These are phyloP conservation scores for Tylopilus orsonianus DNA, from an alignment of 1,284 basidiomycete genomes.

Conservation along the genomic window DNA sequence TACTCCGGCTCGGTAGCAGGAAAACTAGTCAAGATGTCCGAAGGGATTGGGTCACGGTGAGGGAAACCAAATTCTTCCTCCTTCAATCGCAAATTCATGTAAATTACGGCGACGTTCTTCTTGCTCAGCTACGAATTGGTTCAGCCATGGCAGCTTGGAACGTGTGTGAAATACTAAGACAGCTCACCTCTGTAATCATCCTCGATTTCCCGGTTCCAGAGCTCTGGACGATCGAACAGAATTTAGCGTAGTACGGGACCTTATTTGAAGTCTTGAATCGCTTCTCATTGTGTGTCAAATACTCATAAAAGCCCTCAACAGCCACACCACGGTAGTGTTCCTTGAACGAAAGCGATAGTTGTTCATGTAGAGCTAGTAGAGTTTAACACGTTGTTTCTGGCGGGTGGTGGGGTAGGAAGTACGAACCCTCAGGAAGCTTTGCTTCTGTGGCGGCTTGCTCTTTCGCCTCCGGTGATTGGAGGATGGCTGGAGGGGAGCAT, in stretches of 20 bases:
- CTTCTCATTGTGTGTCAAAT: slow-evolving; percentile 13
- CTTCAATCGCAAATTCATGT: slow-evolving; percentile 18
- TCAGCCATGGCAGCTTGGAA: background rate
- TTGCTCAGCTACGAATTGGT: slow-evolving; percentile 6
- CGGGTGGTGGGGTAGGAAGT: background rate
- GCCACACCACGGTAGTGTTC: slow-evolving; percentile 12
- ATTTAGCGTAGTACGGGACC: slow-evolving; percentile 15
- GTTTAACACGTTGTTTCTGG: background rate
- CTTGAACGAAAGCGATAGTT: too few relatives aligned
- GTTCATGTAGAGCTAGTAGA: too few relatives aligned
- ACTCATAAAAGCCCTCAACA: slow-evolving; percentile 19
- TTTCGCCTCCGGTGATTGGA: too few relatives aligned
- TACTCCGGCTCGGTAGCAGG: background rate
- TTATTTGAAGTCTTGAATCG: background rate
- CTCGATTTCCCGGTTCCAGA: slow-evolving; percentile 27
- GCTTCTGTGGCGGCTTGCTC: too few relatives aligned
- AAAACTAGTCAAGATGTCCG: slow-evolving; percentile 8
- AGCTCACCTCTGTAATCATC: slow-evolving; percentile 17
- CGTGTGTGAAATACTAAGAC: background rate
- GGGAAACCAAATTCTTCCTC: slow-evolving; percentile 9
- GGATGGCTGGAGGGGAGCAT: too few relatives aligned
- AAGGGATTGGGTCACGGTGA: slow-evolving; percentile 7
- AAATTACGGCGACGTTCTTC: slow-evolving; percentile 17
- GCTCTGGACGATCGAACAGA: slow-evolving; percentile 25
- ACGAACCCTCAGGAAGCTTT: too few relatives aligned